Base-by-base conservation (phyloP, 108 stramenopile species). In the Epithemia pelagica region DNA sequence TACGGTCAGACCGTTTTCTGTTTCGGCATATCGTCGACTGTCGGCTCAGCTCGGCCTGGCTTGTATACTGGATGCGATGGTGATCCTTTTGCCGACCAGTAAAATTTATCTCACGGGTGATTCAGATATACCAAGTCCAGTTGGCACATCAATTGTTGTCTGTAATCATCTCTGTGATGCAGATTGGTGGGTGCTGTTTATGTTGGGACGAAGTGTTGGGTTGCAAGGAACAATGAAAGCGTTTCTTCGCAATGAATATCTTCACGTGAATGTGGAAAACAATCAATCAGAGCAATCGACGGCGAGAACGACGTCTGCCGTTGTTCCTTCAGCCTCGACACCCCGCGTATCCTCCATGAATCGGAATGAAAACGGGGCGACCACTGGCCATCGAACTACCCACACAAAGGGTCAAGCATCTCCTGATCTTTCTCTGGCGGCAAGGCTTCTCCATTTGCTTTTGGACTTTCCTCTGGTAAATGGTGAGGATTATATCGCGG, bases 141-240 rank as follows among this genome's bases (percentile, higher is more conserved):
- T 91, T 8, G 83, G 90, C 29, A 81, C 83, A 0, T 74, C 82
- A 15, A 67, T 91, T 28, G 59, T 88, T 61, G 82, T 88, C 22
- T 83, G 66, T 25, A 91, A 91, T 73, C 87, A 89, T 69, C 30
- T 81, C 19, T 69, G 70, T 61, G 78, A 86, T 51, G 79, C 73
- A 20, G 90, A 91, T 72, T 91, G 87, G 85, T 88, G 81, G 73
- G 65, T 73, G 5, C 68, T 91, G 30, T 65, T 88, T 30, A 84
- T 86, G 90, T 71, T 91, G 53, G 83, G 80, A 31, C 71, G 87
- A 32, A 82, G 81, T 62, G 80, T 91, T 10, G 87, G 90, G 2
- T 65, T 88, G 19, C 59, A 78, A 32, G 87, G 90, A 10, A 83
- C 75, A 62, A 71, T 83, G 55, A 91, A 88, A 76, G 83, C 77